A percentile compares a stretch with the other conserved stretches of the same genome.
Conservation (phyloP, 2,329 filamentous ascomycete genomes). For the Fusarium sp. region DNA sequence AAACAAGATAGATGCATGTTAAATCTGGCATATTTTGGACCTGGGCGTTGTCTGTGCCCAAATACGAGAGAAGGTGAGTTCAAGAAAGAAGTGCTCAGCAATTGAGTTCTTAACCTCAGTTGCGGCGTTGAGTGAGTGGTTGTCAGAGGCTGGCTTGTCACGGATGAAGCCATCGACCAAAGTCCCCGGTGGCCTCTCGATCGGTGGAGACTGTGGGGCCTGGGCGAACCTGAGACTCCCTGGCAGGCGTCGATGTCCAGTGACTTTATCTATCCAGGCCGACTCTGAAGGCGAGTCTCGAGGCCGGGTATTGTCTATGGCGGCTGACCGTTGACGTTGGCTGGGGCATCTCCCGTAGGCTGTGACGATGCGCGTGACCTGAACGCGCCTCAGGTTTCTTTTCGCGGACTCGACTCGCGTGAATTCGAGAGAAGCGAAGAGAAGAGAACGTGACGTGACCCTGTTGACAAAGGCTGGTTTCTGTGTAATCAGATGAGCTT, state of each 20-base stretch:
- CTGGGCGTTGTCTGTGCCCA: background rate
- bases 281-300: conserved; percentile 27
- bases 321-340: conserved; percentile 31
- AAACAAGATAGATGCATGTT: conserved; percentile 20
- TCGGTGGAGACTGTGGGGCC: conserved; percentile 15
- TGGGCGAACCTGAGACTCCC: conserved; percentile 28
- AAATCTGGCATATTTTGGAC: conserved; percentile 4
- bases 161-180: background rate
- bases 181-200: background rate
- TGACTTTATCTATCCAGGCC: conserved; percentile 34
- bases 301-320: conserved; percentile 13
- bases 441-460: conserved; percentile 33
- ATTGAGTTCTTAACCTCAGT: background rate
- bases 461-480: conserved; percentile 19
- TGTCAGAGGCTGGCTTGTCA: background rate
- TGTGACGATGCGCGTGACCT: conserved; percentile 30
- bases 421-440: conserved; percentile 9
- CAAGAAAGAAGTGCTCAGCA: background rate
- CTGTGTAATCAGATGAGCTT: conserved; percentile 29
- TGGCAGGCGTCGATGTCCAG: conserved; percentile 39
- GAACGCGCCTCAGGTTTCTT: conserved; percentile 20
- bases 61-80: background rate
- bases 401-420: conserved; percentile 24
- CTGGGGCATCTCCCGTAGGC: conserved; percentile 4
- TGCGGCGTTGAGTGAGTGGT: background rate